A percentile compares a stretch with the other conserved stretches of the same genome.
Evolutionary conservation across 1,284 basidiomycete species (phyloP).

Genomic region (Afroboletus lepidellus): DNA sequence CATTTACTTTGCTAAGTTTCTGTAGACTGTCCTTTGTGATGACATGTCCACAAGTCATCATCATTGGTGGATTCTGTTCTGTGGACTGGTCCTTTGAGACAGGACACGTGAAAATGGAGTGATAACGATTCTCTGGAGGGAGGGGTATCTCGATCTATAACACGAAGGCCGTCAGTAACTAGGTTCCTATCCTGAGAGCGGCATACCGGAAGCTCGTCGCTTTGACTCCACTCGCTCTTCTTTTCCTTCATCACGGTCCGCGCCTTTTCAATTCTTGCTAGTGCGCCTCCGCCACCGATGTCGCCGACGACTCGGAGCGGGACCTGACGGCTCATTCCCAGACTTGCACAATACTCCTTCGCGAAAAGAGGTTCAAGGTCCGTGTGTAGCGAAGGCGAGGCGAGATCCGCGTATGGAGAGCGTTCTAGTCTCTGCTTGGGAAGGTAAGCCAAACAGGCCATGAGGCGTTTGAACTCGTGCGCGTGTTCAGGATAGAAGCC

Average conservation of each 20-base stretch:
- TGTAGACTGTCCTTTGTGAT: conserved; percentile 86
- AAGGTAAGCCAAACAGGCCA: conserved; percentile 73
- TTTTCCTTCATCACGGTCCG: conserved; percentile 89
- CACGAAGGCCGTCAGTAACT: conserved; percentile 5
- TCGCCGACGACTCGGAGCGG: conserved; percentile 86
- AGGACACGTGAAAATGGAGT: conserved; percentile 96
- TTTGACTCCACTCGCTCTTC: conserved; percentile 88
- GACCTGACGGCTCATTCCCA: conserved; percentile 86
- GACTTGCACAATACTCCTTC: conserved; percentile 84
- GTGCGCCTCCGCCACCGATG: conserved; percentile 86
- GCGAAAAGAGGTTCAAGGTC: conserved; percentile 82
- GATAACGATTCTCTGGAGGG: conserved; percentile 83
- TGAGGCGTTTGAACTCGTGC: conserved; percentile 72
- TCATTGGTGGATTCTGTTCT: conserved; percentile 94
- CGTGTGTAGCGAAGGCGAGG: conserved; percentile 64
- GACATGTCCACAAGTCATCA: conserved; percentile 95
- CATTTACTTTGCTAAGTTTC: conserved; percentile 82
- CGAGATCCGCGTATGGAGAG: conserved; percentile 77
- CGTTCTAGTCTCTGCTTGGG: conserved; percentile 58
- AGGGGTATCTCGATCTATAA: conserved; percentile 90
- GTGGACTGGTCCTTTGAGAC: conserved; percentile 98
- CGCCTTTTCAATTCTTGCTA: conserved; percentile 90
- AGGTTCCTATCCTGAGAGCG: not conserved
- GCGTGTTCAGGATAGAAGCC: conserved; percentile 66
- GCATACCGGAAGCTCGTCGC: conserved; percentile 82